These are phyloP conservation scores for Colletotrichum tamarilloi DNA, from an alignment of 2,329 filamentous ascomycete genomes.

Conservation along the genomic window DNA sequence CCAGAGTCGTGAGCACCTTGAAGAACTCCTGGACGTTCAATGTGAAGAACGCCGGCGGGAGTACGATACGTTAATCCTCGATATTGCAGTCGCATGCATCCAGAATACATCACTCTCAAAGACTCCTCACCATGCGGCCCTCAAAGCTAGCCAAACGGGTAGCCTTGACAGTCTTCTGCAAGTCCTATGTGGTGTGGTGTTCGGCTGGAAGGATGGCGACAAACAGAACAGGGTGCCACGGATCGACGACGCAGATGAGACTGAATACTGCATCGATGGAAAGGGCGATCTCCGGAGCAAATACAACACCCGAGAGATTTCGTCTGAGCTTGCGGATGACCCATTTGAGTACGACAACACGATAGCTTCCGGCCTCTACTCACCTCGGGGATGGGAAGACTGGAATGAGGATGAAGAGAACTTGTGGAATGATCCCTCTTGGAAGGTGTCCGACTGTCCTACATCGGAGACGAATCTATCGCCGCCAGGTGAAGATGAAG, in stretches of 20 bases:
- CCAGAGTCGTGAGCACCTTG: slow-evolving; percentile 24
- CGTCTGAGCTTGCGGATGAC: too few species aligned
- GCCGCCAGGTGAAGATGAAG: background rate
- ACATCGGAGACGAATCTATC: background rate
- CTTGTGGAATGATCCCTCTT: background rate
- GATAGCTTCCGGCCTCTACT: background rate
- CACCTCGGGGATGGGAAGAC: background rate
- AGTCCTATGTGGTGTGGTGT: slow-evolving; percentile 5
- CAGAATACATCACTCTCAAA: background rate
- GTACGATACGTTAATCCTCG: background rate
- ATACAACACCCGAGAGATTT: too few species aligned
- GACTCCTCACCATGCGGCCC: background rate
- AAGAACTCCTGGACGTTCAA: slow-evolving; percentile 20
- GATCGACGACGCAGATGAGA: too few species aligned
- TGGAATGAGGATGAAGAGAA: background rate
- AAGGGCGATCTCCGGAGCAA: too few species aligned
- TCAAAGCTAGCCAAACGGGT: slow-evolving; percentile 26
- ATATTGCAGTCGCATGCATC: slow-evolving; percentile 1
- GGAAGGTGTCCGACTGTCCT: background rate
- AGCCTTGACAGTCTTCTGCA: slow-evolving; percentile 33
- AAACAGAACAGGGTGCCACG: too few species aligned
- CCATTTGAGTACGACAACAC: too few species aligned
- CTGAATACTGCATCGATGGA: too few species aligned
- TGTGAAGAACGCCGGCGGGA: slow-evolving; percentile 10
- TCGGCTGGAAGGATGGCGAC: background rate